Base-by-base conservation (phyloP, 257 asterid species). In the Catharanthus roseus region DNA sequence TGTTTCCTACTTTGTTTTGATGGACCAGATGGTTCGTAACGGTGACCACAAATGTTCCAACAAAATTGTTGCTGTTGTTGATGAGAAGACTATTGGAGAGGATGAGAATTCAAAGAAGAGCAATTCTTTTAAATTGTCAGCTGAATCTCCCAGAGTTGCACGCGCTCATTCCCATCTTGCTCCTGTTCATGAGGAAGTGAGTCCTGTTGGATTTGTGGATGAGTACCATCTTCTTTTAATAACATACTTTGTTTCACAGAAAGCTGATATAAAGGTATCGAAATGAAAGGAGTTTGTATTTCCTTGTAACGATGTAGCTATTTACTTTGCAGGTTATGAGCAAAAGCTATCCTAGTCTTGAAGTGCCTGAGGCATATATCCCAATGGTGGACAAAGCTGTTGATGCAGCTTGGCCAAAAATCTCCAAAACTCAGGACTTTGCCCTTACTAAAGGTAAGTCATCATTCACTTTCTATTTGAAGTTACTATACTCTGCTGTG, bases 31-130 rank as follows among this genome's bases (percentile, higher is more conserved):
- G 97, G 97, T 95, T 56, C 90, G 86, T 0, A 78, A 80, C 41
- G 97, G 96, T 10, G 96, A 79, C 56, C 97, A 95, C 87, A 91
- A 88, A 80, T 87, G 95, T 65, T 65, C 79, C 5, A 75, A 85
- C 86, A 86, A 82, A 71, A 29, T 72, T 53, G 41, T 61, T 75
- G 70, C 92, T 10, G 41, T 73, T 23, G 74, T 63, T n/a, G 96
- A 89, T 8, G 97, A 95, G 88, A 95, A 89, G 73, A 82, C 93
- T 3, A 82, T 81, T 44, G 71, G 87, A 23, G 96, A 88, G 82
- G 95, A 89, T 61, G 96, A 85, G 56, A 76, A 65, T 75, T 73
- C 31, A 15, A 53, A 64, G 79, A 78, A 74, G 65, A 57, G 34
- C 55, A 36, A 19, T 79, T 87, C 93, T 23, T 85, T 83, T 82